Percentiles rank a stretch among this genome's conserved stretches.
Conservation (phyloP, 2,329 filamentous ascomycete genomes). For the Cladosporium sp. region DNA sequence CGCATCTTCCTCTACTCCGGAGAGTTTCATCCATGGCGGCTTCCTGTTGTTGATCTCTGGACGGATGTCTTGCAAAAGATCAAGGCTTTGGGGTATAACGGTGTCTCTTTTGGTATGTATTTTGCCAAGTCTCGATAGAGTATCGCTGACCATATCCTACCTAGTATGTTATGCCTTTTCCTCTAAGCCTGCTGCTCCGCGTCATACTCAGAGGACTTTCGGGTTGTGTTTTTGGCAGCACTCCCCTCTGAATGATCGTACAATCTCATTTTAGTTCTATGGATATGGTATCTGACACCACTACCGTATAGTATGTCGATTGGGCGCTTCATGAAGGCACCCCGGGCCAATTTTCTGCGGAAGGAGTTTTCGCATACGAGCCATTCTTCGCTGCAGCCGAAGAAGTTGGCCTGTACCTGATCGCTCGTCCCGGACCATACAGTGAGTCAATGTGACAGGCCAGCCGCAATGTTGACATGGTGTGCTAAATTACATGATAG, state of each 20-base stretch:
- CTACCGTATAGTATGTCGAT: conserved; percentile 53
- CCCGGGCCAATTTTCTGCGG: conserved; percentile 63
- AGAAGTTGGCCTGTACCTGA: conserved; percentile 69
- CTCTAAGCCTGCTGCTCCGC: neutral
- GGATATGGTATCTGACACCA: neutral
- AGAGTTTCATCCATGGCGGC: conserved; percentile 67
- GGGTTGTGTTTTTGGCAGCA: too few relatives aligned
- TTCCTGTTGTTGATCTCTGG: conserved; percentile 60
- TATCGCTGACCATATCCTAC: neutral
- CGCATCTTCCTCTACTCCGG: conserved; percentile 68
- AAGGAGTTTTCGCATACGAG: conserved; percentile 68
- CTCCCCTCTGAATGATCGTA: too few relatives aligned
- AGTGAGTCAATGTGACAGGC: conserved; percentile 3
- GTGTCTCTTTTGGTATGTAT: conserved; percentile 59
- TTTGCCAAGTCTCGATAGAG: fast-evolving
- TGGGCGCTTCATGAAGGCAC: conserved; percentile 76
- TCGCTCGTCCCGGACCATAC: conserved; percentile 47
- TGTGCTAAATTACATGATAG: neutral
- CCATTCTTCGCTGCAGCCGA: conserved; percentile 73
- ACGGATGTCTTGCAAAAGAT: conserved; percentile 78
- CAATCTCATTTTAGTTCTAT: too few relatives aligned
- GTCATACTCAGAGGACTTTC: too few relatives aligned
- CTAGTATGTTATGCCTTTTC: neutral
- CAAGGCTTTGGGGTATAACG: conserved; percentile 74
- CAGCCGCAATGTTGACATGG: neutral